A percentile compares a stretch with the other conserved stretches of the same genome.
phyloP scores from a whole-genome alignment of 768 basidiomycete species.

The Termitomyces eurrhizus region DNA sequence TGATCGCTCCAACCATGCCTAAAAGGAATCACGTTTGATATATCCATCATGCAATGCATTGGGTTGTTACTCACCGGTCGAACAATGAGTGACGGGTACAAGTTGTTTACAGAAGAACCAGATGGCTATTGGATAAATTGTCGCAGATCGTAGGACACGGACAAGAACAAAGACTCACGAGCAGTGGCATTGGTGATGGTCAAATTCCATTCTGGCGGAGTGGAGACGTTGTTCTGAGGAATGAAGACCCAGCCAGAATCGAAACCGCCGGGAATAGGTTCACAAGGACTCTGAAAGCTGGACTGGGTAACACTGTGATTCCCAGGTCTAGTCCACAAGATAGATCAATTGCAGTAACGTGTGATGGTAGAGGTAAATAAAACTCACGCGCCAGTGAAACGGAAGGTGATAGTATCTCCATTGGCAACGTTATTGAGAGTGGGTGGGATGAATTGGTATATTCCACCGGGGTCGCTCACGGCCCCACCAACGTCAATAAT shows the following conservation, averaged over 20 bases:
- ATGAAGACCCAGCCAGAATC: conserved; percentile 51
- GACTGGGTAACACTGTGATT: conserved; percentile 56
- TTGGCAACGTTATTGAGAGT: conserved; percentile 33
- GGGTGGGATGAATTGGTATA: conserved; percentile 44
- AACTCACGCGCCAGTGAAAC: conserved; percentile 42
- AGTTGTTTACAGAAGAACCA: conserved; percentile 61
- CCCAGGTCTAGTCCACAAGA: conserved; percentile 32
- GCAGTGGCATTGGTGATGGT: conserved; percentile 44
- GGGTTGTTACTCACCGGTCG: conserved; percentile 19
- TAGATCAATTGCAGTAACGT: not conserved
- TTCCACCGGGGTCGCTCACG: conserved; percentile 24
- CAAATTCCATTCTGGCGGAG: conserved; percentile 40
- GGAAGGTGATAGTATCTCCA: conserved; percentile 46
- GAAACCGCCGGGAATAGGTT: conserved; percentile 42
- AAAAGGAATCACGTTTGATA: not conserved
- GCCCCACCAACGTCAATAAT: conserved; percentile 37
- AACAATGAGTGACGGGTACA: conserved; percentile 37
- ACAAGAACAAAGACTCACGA: conserved; percentile 29
- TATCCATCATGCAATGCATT: not conserved
- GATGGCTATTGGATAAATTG: conserved; percentile 30
- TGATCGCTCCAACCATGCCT: conserved; percentile 53
- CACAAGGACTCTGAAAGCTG: conserved; percentile 40
- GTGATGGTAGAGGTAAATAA: not conserved
- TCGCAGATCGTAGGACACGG: not conserved
- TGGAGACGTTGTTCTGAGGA: conserved; percentile 21